Conservation (phyloP, 345 rosid species). For the Camelina laxa region DNA sequence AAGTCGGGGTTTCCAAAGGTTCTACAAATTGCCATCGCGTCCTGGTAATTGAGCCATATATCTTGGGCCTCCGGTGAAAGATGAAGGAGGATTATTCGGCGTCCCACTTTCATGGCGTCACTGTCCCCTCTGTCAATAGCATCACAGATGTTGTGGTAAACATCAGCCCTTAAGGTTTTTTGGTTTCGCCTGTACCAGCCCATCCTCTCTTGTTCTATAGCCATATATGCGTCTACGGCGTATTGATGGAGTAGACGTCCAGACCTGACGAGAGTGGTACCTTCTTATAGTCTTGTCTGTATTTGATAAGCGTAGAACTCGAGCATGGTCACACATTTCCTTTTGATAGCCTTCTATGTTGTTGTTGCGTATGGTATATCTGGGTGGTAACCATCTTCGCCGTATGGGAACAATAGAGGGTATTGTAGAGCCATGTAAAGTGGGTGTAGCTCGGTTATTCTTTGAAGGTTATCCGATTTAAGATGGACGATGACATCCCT, state of each 20-base stretch:
- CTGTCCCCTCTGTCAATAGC: neutral
- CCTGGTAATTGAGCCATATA: constrained; percentile 5
- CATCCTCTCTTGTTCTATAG: constrained; percentile 3
- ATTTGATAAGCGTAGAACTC: constrained; percentile 2
- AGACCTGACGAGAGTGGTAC: neutral
- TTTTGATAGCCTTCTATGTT: neutral
- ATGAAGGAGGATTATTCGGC: neutral
- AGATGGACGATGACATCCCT: neutral
- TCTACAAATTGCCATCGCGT: constrained; percentile 14
- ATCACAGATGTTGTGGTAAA: constrained; percentile 5
- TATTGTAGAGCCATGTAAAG: neutral
- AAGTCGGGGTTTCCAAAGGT: neutral
- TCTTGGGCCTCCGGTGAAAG: constrained; percentile 21
- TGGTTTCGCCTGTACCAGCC: constrained; percentile 5
- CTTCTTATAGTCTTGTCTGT: constrained; percentile 5
- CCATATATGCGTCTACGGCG: constrained; percentile 4
- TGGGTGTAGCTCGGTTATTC: constrained; percentile 1
- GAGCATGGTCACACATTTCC: neutral
- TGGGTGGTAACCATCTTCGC: neutral
- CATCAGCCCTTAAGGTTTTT: neutral
- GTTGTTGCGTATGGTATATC: neutral
- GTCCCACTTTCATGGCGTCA: neutral
- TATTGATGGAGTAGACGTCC: neutral
- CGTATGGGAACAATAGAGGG: constrained; percentile 1
- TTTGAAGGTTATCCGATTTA: neutral